Conservation (phyloP, 2,329 filamentous ascomycete genomes). For the Dothideomycetes sp. region DNA sequence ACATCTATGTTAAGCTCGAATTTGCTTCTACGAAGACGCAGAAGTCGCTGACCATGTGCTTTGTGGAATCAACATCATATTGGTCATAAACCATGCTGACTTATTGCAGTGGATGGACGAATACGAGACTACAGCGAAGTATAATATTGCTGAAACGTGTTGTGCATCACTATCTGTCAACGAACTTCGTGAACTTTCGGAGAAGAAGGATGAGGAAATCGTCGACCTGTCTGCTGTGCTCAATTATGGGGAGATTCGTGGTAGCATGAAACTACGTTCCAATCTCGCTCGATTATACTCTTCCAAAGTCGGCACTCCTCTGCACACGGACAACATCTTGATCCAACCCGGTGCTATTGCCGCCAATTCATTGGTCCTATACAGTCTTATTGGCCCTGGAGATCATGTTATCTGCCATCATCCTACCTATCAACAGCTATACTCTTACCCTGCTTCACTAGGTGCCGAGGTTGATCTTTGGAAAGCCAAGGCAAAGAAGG, state of each 20-base stretch:
- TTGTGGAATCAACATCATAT: too few species aligned
- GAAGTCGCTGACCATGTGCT: too few species aligned
- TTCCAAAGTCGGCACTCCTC: conserved; percentile 35
- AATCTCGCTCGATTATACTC: conserved; percentile 58
- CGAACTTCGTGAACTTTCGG: conserved; percentile 50
- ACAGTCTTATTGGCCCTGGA: conserved; percentile 57
- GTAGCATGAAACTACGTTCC: conserved; percentile 50
- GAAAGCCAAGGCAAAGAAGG: conserved; percentile 53
- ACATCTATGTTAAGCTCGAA: too few species aligned
- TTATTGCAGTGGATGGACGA: conserved; percentile 51
- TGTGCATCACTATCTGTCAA: conserved; percentile 63
- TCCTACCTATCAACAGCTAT: conserved; percentile 79
- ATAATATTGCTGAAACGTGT: conserved; percentile 73
- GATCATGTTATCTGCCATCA: conserved; percentile 83
- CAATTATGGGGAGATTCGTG: conserved; percentile 63
- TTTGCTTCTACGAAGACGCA: too few species aligned
- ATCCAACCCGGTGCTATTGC: conserved; percentile 72
- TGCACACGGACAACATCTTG: conserved; percentile 54
- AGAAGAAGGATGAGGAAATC: conserved; percentile 35
- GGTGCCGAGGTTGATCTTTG: conserved; percentile 71
- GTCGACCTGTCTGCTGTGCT: conserved; percentile 47
- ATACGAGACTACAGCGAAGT: conserved; percentile 40
- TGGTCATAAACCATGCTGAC: too few species aligned
- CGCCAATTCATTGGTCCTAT: conserved; percentile 74
- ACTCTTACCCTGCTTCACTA: conserved; percentile 60